Base-by-base conservation (phyloP, 768 basidiomycete species). In the Daedaleopsis sinensis region DNA sequence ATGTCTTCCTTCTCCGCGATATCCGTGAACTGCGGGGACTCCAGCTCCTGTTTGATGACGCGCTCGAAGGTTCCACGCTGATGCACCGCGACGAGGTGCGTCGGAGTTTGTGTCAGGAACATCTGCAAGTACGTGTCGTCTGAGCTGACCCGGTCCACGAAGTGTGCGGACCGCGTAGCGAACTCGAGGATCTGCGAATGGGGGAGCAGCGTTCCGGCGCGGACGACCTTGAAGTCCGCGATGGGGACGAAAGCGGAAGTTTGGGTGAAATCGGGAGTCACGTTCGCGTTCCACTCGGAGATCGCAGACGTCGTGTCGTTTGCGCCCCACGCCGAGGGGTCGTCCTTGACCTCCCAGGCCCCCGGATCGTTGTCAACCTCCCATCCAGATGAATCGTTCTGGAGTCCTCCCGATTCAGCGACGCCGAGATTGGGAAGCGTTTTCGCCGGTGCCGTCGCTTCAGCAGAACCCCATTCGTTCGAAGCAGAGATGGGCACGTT, bases 41-140 rank as follows among this genome's bases (percentile, higher is more conserved):
- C 68, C 37, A 77, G 57, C 32, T 73, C 71, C 58, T 73, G 69
- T 70, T 86, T 86, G 55, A 79, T 73, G 10, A 89, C 73, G 12
- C 74, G 71, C 2, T 69, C 67, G 71, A 91, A 91, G 1, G 38
- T 70, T 0, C 90, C 90, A 4, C 77, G 70, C 8, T 74, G 68
- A 69, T 91, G 89, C 39, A 82, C 73, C 0, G 82, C 89, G 53
- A 89, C 72, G 68, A 83, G 84, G 59, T 86, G 78, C 61, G 83
- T 80, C 1, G 80, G 74, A 0, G 87, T 90, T 68, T 88, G 88
- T 6, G 90, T 89, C 58, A 92, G 80, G 71, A 81, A 88, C 12
- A 91, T 72, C 67, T 91, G 89, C 0, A 85, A 82, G 69, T 84
- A 90, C 0, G 77, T 76, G 16, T 89, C 86, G 37, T 70, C 76